phyloP scores from a whole-genome alignment of 139 green algal genomes.

The Closterium sp. region DNA sequence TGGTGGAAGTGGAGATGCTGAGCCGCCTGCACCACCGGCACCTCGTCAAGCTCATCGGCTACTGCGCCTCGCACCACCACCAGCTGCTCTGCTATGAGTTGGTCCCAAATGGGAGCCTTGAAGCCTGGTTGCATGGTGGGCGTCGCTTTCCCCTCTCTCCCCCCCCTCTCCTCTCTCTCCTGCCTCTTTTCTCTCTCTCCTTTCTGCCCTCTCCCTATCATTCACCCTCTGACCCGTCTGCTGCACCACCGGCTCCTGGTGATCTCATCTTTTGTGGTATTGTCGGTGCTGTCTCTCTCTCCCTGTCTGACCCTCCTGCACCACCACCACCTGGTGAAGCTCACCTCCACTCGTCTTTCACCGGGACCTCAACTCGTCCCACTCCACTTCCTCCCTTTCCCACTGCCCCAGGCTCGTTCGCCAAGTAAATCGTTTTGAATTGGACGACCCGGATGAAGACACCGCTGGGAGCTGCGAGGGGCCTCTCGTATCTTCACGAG shows the following conservation, averaged over 20 bases:
- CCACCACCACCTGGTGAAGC: not conserved
- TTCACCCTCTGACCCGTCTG: not conserved
- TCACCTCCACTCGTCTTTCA: not conserved
- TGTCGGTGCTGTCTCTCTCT: too few species aligned
- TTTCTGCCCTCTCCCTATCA: not conserved
- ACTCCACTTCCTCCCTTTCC: not conserved
- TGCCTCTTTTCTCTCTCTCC: not conserved
- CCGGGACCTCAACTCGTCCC: not conserved
- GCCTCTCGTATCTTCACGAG: constrained; percentile 42
- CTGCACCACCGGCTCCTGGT: not conserved
- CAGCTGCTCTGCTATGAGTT: constrained; percentile 51
- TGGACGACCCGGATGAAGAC: constrained; percentile 39
- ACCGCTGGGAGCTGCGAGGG: constrained; percentile 29
- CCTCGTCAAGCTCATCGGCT: constrained; percentile 48
- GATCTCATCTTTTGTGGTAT: too few species aligned
- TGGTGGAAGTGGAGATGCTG: constrained; percentile 54
- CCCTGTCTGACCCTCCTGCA: not conserved
- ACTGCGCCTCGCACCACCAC: constrained; percentile 26
- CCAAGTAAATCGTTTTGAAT: not conserved
- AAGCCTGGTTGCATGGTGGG: not conserved
- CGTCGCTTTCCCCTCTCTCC: not conserved
- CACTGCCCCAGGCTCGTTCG: not conserved
- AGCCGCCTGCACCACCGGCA: constrained; percentile 48
- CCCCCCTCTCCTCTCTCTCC: not conserved
- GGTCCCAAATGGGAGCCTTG: constrained; percentile 32